A percentile compares a stretch with the other conserved stretches of the same genome.
Conservation (phyloP, 345 rosid genomes). For the Fremontodendron californicum region DNA sequence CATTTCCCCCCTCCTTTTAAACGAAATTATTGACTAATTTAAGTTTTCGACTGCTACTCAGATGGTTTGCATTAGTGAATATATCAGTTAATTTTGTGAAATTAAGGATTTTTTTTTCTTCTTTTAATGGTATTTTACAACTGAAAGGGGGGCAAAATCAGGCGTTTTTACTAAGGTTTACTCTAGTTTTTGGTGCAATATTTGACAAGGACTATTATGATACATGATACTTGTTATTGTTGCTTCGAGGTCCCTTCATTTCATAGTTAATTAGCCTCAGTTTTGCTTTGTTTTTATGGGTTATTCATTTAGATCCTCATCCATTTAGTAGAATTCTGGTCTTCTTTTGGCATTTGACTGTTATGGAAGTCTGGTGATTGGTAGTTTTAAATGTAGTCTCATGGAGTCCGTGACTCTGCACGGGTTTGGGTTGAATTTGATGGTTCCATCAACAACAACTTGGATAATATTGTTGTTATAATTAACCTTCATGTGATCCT, state of each 20-base stretch:
- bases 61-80: background rate
- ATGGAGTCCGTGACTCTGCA: constrained; percentile 54
- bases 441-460: constrained; percentile 29
- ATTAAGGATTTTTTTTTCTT: background rate
- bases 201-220: background rate
- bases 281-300: background rate
- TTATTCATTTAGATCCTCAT: background rate
- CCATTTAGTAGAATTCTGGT: constrained; percentile 12
- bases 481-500: constrained; percentile 57
- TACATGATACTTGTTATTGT: background rate
- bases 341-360: constrained; percentile 6
- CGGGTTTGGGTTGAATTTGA: constrained; percentile 44
- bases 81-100: background rate
- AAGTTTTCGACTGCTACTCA: background rate
- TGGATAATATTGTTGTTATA: constrained; percentile 35
- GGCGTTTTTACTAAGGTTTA: background rate
- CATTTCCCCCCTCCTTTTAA: background rate
- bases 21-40: background rate
- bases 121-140: background rate
- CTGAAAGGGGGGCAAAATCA: background rate
- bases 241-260: background rate
- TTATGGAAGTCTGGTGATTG: constrained; percentile 20
- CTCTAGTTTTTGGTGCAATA: background rate
- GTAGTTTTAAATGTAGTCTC: constrained; percentile 31
- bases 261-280: background rate